Evolutionary conservation across 2,329 filamentous ascomycete species (phyloP).

Genomic region (Stachybotrys elegans): DNA sequence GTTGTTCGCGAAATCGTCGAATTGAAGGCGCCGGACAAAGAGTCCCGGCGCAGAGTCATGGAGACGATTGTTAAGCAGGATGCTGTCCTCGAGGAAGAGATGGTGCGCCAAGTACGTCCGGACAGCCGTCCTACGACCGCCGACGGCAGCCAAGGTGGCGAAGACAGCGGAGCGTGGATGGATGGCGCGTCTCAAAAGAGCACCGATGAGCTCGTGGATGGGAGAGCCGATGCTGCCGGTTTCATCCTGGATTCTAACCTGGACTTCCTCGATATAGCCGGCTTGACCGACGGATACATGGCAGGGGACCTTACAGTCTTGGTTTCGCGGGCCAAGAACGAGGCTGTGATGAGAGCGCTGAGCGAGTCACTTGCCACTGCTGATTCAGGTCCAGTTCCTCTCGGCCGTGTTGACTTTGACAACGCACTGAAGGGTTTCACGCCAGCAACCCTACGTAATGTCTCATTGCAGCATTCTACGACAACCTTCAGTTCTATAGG

Average conservation of each 20-base stretch:
- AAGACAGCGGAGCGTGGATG: slow-evolving; percentile 66
- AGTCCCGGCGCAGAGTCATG: slow-evolving; percentile 76
- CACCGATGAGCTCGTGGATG: slow-evolving; percentile 21
- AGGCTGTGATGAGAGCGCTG: slow-evolving; percentile 84
- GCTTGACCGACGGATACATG: slow-evolving; percentile 96
- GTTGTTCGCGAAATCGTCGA: slow-evolving; percentile 87
- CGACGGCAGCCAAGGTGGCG: slow-evolving; percentile 45
- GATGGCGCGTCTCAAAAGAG: slow-evolving; percentile 61
- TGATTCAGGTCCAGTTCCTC: slow-evolving; percentile 48
- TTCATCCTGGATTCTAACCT: slow-evolving; percentile 72
- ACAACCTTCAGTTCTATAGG: slow-evolving; percentile 92
- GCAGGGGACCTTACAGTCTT: slow-evolving; percentile 86
- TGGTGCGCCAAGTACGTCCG: slow-evolving; percentile 30
- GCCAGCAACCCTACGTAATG: slow-evolving; percentile 88
- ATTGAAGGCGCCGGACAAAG: slow-evolving; percentile 88
- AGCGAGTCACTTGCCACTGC: slow-evolving; percentile 41
- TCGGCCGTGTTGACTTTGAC: slow-evolving; percentile 74
- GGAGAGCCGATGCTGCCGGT: slow-evolving; percentile 41
- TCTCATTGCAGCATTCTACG: slow-evolving; percentile 86
- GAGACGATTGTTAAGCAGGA: slow-evolving; percentile 67
- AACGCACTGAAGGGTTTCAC: slow-evolving; percentile 87
- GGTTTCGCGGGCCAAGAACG: slow-evolving; percentile 81
- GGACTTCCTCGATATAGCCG: slow-evolving; percentile 88
- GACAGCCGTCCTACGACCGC: slow-evolving; percentile 54
- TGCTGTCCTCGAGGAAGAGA: slow-evolving; percentile 32